Conservation (phyloP, 208 protist genomes). For the Crithidia expoeki region DNA sequence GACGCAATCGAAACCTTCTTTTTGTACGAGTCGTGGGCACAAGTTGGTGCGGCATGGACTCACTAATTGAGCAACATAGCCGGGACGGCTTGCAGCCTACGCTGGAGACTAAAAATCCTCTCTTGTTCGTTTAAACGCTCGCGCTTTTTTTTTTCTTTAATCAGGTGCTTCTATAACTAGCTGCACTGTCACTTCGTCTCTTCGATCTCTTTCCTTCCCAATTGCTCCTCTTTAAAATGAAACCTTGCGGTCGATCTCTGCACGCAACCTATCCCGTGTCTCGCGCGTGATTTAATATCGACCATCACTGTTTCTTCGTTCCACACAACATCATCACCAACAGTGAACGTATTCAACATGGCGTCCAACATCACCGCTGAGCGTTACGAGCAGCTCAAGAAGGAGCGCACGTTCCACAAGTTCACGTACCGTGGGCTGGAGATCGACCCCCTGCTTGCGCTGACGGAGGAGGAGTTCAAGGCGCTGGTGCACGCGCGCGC, state of each 20-base stretch:
- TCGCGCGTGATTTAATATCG: background rate
- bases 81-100: too few species aligned
- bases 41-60: too few species aligned
- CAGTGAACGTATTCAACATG: conserved; percentile 55
- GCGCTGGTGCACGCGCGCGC: conserved; percentile 93
- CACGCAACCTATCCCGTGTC: too few species aligned
- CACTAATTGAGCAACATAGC: too few species aligned
- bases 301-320: too few species aligned
- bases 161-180: background rate
- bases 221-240: too few species aligned
- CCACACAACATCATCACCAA: too few species aligned
- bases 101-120: too few species aligned
- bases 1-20: too few species aligned
- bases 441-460: conserved; percentile 95
- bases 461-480: conserved; percentile 94
- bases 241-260: too few species aligned
- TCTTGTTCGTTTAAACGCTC: background rate
- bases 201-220: too few species aligned
- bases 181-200: background rate
- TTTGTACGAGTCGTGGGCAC: too few species aligned
- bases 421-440: conserved; percentile 97
- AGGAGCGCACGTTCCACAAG: conserved; percentile 98
- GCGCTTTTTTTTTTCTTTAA: background rate
- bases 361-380: conserved; percentile 81
- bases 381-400: conserved; percentile 94